Evolutionary conservation across 2,329 filamentous ascomycete species (phyloP).

Genomic region (Aspergillus sergii): DNA sequence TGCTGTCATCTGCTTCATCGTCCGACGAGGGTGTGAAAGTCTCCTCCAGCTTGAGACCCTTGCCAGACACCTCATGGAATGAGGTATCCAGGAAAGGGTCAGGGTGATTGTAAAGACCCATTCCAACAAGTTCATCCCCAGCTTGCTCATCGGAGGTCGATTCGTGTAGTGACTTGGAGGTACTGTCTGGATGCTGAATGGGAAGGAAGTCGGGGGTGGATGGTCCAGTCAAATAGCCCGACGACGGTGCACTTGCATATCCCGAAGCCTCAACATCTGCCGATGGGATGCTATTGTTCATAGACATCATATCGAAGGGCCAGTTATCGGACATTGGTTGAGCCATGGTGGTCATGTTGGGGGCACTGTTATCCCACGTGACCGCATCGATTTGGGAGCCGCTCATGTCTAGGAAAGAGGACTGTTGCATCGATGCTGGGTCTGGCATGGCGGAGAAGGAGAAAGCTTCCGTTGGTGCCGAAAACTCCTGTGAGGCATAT

Average conservation of each 20-base stretch:
- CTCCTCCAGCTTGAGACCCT: constrained; percentile 79
- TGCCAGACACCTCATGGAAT: constrained; percentile 62
- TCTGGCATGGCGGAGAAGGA: constrained; percentile 25
- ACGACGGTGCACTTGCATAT: constrained; percentile 40
- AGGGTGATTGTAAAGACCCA: constrained; percentile 78
- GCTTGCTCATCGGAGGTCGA: constrained; percentile 58
- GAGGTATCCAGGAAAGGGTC: constrained; percentile 61
- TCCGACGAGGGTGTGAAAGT: constrained; percentile 69
- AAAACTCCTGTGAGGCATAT: constrained; percentile 25
- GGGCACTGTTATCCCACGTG: constrained; percentile 27
- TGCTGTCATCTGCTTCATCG: constrained; percentile 58
- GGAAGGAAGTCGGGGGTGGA: constrained; percentile 43
- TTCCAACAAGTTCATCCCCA: constrained; percentile 75
- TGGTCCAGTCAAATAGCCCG: constrained; percentile 37
- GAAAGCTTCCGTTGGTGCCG: constrained; percentile 26
- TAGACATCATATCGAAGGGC: constrained; percentile 36
- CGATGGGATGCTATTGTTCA: constrained; percentile 35
- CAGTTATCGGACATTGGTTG: constrained; percentile 34
- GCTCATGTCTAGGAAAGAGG: constrained; percentile 26
- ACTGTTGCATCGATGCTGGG: constrained; percentile 24
- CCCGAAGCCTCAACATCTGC: constrained; percentile 32
- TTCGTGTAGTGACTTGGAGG: constrained; percentile 31
- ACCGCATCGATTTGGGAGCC: constrained; percentile 30
- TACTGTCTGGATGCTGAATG: constrained; percentile 36
- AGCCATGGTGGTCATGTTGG: constrained; percentile 23